A percentile compares a stretch with the other conserved stretches of the same genome.
These are phyloP conservation scores for Cyamopsis tetragonoloba DNA, from an alignment of 306 rosid genomes.

Conservation along the genomic window DNA sequence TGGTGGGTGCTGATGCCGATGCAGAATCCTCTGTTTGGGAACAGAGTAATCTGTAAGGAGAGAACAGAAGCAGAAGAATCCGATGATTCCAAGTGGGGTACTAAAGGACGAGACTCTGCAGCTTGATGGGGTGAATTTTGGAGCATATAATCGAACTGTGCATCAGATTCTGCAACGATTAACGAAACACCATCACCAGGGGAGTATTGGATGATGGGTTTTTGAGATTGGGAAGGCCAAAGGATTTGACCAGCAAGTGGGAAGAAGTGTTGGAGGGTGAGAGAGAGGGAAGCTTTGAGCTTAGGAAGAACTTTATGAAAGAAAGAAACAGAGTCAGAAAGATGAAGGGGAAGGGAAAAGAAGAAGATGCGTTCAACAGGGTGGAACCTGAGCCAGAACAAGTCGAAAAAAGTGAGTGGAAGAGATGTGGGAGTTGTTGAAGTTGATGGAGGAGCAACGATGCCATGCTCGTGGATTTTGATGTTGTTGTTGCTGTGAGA, in stretches of 20 bases:
- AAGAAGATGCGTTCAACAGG: conserved; percentile 47
- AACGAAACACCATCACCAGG: conserved; percentile 43
- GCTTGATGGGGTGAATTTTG: conserved; percentile 22
- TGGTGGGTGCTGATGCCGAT: conserved; percentile 49
- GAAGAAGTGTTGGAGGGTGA: conserved; percentile 47
- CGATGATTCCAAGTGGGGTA: conserved; percentile 37
- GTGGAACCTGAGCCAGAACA: conserved; percentile 43
- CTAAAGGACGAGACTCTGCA: conserved; percentile 22
- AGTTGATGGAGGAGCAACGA: conserved; percentile 5
- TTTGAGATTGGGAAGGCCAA: conserved; percentile 40
- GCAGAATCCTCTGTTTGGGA: conserved; percentile 41
- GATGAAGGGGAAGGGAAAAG: conserved; percentile 26
- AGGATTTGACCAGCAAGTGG: conserved; percentile 44
- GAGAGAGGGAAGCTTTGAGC: conserved; percentile 56
- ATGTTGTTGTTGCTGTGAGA: not conserved
- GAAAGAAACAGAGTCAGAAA: conserved; percentile 10
- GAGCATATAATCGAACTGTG: conserved; percentile 28
- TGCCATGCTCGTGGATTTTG: conserved; percentile 13
- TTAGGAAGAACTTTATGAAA: conserved; percentile 29
- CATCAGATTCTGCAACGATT: conserved; percentile 36
- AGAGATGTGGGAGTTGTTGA: not conserved
- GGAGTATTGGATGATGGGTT: conserved; percentile 37
- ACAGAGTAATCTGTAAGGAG: conserved; percentile 49
- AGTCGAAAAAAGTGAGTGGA: conserved; percentile 39
- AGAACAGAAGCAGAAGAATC: conserved; percentile 26